These are phyloP conservation scores for Fusarium paranaense DNA, from an alignment of 2,329 filamentous ascomycete species.

Conservation along the genomic window DNA sequence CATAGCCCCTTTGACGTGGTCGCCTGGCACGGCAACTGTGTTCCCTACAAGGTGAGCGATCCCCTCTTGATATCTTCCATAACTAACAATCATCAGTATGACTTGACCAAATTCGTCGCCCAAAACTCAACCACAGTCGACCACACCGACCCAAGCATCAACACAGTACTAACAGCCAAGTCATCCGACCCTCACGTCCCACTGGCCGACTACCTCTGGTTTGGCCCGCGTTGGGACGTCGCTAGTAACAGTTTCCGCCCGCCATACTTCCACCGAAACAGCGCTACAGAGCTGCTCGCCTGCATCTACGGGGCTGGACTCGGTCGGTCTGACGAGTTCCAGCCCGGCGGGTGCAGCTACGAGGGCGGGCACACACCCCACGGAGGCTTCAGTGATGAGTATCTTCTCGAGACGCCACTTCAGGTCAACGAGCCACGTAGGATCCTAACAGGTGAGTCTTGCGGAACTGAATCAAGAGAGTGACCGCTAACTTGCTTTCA, in stretches of 20 bases:
- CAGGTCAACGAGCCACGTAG: conserved; percentile 16
- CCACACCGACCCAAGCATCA: conserved; percentile 17
- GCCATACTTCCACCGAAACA: conserved; percentile 11
- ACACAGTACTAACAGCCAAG: conserved; percentile 13
- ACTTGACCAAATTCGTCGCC: conserved; percentile 17
- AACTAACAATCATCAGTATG: conserved; percentile 1
- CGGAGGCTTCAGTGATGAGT: conserved; percentile 15
- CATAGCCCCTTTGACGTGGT: conserved; percentile 25
- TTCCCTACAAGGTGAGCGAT: conserved; percentile 17
- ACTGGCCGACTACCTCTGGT: conserved; percentile 10
- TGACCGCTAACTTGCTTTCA: neutral
- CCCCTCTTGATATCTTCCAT: neutral
- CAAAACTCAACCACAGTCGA: conserved; percentile 17
- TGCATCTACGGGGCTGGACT: conserved; percentile 13
- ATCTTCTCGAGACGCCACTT: neutral
- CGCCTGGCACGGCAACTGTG: conserved; percentile 21
- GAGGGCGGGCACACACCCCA: conserved; percentile 22
- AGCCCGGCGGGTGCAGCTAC: conserved; percentile 9
- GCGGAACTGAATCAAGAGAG: rapidly evolving
- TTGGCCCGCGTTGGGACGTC: neutral
- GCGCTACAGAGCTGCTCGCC: conserved; percentile 1
- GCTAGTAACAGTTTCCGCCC: conserved; percentile 10
- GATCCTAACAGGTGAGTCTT: conserved; percentile 9
- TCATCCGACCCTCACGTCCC: conserved; percentile 11
- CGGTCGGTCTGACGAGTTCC: conserved; percentile 12